Percentiles rank a stretch among this genome's conserved stretches.
These are phyloP conservation scores for Magnaporthiopsis rhizophila DNA, from an alignment of 2,329 filamentous ascomycete species.

Conservation along the genomic window DNA sequence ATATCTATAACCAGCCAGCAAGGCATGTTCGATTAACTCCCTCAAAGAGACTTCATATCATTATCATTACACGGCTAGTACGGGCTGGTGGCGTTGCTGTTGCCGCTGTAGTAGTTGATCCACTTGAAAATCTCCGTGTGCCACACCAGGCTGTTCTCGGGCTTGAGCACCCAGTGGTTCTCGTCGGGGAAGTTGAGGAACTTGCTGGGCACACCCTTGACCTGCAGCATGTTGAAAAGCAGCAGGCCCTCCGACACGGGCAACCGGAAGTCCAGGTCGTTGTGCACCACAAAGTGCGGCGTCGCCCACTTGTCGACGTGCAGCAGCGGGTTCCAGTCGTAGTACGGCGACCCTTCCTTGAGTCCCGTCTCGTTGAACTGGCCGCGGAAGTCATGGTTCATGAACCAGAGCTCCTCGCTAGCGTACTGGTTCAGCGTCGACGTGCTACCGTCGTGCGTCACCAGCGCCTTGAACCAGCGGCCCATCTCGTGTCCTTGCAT, in stretches of 20 bases:
- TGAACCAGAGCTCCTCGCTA: conserved; percentile 27
- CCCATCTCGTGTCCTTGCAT: conserved; percentile 44
- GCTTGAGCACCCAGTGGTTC: conserved; percentile 64
- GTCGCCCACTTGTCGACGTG: conserved; percentile 53
- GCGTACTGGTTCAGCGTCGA: conserved; percentile 26
- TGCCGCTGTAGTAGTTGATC: conserved; percentile 49
- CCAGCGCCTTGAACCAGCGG: conserved; percentile 47
- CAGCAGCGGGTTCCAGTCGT: conserved; percentile 39
- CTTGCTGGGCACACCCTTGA: conserved; percentile 54
- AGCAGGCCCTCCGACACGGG: conserved; percentile 60
- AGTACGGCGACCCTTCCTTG: conserved; percentile 26
- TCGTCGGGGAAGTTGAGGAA: conserved; percentile 65
- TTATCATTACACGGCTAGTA: neutral
- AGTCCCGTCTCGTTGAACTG: conserved; percentile 18
- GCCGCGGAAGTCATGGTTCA: conserved; percentile 38
- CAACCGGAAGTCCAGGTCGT: conserved; percentile 57
- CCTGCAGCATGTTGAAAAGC: conserved; percentile 62
- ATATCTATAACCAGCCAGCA: no score
- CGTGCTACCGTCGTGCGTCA: conserved; percentile 43
- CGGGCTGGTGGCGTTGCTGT: conserved; percentile 16
- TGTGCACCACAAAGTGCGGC: conserved; percentile 65
- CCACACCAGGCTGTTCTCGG: conserved; percentile 62
- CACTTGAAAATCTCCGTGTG: conserved; percentile 60
- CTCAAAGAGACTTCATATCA: neutral
- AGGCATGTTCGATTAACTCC: no score